Conservation (phyloP, 2,329 filamentous ascomycete species). For the Fusarium illudens region DNA sequence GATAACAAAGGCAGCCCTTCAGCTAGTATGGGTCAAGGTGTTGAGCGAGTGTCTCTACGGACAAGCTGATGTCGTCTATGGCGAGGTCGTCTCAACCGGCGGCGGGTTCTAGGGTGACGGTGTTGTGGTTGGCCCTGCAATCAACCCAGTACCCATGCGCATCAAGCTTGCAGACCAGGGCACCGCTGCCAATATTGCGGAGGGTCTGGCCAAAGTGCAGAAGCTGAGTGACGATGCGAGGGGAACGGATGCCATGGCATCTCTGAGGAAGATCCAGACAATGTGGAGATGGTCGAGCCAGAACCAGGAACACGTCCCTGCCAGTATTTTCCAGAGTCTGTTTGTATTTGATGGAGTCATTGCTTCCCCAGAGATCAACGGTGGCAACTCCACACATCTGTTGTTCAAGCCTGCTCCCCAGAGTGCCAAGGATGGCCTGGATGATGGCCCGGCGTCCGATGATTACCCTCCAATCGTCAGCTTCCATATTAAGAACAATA, state of each 20-base stretch:
- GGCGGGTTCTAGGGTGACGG: background rate
- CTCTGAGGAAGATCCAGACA: constrained; percentile 12
- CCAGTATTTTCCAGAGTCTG: constrained; percentile 16
- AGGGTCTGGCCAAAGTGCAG: background rate
- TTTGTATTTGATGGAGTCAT: constrained; percentile 23
- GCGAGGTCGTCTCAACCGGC: constrained; percentile 1
- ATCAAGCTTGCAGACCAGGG: background rate
- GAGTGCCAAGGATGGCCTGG: background rate
- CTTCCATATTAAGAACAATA: constrained; percentile 13
- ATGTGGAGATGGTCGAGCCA: constrained; percentile 7
- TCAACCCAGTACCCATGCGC: constrained; percentile 19
- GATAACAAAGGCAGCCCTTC: constrained; percentile 1
- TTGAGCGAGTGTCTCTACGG: constrained; percentile 2
- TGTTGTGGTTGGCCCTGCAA: background rate
- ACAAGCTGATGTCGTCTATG: constrained; percentile 9
- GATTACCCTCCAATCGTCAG: constrained; percentile 23
- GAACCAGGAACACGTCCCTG: background rate
- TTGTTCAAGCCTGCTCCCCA: background rate
- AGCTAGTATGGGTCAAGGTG: constrained; percentile 16
- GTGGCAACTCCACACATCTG: background rate
- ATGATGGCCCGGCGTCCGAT: constrained; percentile 7
- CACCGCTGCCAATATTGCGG: fast-evolving
- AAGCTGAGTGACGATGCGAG: background rate
- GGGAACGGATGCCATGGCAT: constrained; percentile 16
- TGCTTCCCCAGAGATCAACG: background rate